A percentile compares a stretch with the other conserved stretches of the same genome.
Evolutionary conservation across 257 asterid species (phyloP).

Genomic region (Eustoma russellianum): DNA sequence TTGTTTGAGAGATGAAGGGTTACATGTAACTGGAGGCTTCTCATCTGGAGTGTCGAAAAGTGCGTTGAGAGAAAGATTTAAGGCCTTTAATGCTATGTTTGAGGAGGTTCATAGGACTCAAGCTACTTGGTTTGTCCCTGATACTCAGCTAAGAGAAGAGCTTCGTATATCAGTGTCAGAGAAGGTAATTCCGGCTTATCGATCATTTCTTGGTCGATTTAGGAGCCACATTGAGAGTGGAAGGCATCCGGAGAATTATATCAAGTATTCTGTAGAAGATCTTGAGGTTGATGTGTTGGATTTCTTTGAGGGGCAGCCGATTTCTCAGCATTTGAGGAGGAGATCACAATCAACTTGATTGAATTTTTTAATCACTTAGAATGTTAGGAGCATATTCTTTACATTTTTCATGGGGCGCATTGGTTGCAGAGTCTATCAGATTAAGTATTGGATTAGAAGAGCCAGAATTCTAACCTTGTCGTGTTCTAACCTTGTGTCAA

Average conservation of each 20-base stretch:
- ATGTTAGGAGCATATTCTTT: slow-evolving; percentile 63
- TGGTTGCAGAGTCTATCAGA: slow-evolving; percentile 12
- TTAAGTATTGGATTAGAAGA: too few relatives aligned
- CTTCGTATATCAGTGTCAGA: slow-evolving; percentile 73
- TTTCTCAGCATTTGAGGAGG: slow-evolving; percentile 65
- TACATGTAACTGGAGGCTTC: slow-evolving; percentile 70
- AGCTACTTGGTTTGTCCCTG: slow-evolving; percentile 77
- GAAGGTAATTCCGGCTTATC: slow-evolving; percentile 68
- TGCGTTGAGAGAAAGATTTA: slow-evolving; percentile 79
- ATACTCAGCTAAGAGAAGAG: slow-evolving; percentile 83
- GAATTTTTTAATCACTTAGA: slow-evolving; percentile 28
- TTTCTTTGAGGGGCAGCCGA: slow-evolving; percentile 74
- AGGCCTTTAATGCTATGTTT: slow-evolving; percentile 76
- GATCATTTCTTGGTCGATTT: slow-evolving; percentile 79
- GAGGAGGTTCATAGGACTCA: slow-evolving; percentile 89
- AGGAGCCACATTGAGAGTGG: slow-evolving; percentile 88
- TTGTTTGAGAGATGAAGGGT: slow-evolving; percentile 83
- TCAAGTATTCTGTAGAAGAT: slow-evolving; percentile 83
- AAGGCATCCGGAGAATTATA: slow-evolving; percentile 86
- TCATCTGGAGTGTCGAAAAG: slow-evolving; percentile 81
- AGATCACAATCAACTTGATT: slow-evolving; percentile 38
- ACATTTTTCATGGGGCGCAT: slow-evolving; percentile 47
- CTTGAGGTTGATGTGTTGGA: slow-evolving; percentile 78
- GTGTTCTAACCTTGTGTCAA: too few relatives aligned
- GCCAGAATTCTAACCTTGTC: too few relatives aligned